Base-by-base conservation (phyloP, 2,329 filamentous ascomycete genomes). In the Cyclaneusma minus region DNA sequence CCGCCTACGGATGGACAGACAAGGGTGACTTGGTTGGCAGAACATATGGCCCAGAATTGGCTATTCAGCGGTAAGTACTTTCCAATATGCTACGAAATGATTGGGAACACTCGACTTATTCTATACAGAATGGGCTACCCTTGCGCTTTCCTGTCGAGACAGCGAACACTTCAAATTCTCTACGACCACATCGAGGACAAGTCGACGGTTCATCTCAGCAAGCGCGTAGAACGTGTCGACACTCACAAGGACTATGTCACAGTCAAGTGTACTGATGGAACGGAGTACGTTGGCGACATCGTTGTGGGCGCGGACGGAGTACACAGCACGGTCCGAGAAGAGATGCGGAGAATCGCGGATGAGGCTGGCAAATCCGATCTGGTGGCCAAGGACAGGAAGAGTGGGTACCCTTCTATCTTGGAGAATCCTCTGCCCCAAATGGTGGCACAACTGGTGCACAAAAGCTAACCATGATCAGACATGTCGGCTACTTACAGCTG, bases 61-160 rank as follows among this genome's bases (percentile, higher is more conserved):
- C n/a, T n/a, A n/a, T n/a, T n/a, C n/a, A n/a, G n/a, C n/a, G n/a
- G n/a, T n/a, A n/a, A n/a, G n/a, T n/a, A n/a, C n/a, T n/a, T n/a
- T n/a, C n/a, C n/a, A n/a, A n/a, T n/a, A n/a, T n/a, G n/a, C n/a
- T n/a, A n/a, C n/a, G n/a, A n/a, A n/a, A n/a, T n/a, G n/a, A n/a
- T n/a, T n/a, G n/a, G n/a, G 4, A 19, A 19, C 5, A 17, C 8
- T 20, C 9, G 17, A 19, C 10, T 13, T 6, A 26, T 18, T 13
- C 11, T 10, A 14, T 13, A 9, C 11, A 30, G 31, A 6, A 19
- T 18, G 16, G 45, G 45, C n/a, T 56, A 53, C 30, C 37, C 39
- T 0, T 29, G 42, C 1, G 31, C 42, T 0, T 54, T 56, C 21
- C 35, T 57, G 4, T 51, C 56, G 28, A 41, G 54, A 0, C 45